These are phyloP conservation scores for Barbarea vulgaris DNA, from an alignment of 345 rosid genomes.

Conservation along the genomic window DNA sequence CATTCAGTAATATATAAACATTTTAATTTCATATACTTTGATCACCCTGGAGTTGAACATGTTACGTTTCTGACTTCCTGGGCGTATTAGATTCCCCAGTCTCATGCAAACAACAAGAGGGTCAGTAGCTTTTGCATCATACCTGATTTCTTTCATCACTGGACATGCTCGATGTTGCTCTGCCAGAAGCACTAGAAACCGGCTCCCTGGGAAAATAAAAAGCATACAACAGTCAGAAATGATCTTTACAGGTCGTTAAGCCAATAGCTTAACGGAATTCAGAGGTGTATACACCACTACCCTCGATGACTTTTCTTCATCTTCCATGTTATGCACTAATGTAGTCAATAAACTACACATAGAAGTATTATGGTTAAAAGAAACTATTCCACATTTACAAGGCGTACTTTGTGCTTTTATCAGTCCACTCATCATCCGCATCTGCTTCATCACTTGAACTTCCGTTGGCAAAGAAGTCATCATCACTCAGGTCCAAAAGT, in stretches of 20 bases:
- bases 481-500: constrained; percentile 85
- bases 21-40: background rate
- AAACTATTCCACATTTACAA: background rate
- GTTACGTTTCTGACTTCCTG: background rate
- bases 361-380: background rate
- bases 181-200: background rate
- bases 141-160: constrained; percentile 9
- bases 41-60: background rate
- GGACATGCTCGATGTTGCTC: constrained; percentile 1
- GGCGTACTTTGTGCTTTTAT: constrained; percentile 27
- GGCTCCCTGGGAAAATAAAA: background rate
- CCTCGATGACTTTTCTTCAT: background rate
- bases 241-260: background rate
- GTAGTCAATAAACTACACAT: background rate
- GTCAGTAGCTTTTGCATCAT: background rate
- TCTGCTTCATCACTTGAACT: constrained; percentile 93
- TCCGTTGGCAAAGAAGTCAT: constrained; percentile 78
- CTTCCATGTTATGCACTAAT: background rate
- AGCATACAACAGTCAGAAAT: background rate
- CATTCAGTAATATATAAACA: background rate
- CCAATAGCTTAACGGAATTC: background rate
- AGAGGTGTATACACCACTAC: background rate
- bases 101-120: background rate
- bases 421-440: constrained; percentile 97
- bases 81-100: background rate